Conservation (phyloP, 179 eudicot genomes). For the Silene noctiflora region DNA sequence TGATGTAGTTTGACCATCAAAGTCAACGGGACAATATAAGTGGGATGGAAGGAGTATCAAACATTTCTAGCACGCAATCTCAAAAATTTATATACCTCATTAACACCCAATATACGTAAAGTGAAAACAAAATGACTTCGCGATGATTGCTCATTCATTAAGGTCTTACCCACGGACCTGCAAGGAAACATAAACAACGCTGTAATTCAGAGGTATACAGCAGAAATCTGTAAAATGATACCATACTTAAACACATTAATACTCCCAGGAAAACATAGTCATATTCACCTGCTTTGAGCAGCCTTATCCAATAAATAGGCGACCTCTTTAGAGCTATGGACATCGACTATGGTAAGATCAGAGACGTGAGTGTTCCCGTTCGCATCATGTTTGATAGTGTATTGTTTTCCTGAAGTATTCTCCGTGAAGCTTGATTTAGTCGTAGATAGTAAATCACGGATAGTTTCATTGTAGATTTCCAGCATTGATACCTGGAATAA, state of each 20-base stretch:
- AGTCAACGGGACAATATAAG: not conserved
- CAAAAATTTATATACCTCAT: constrained; percentile 51
- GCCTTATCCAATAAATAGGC: constrained; percentile 81
- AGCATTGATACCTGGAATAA: constrained; percentile 74
- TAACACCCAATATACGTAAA: constrained; percentile 76
- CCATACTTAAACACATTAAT: not conserved
- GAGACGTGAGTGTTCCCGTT: constrained; percentile 87
- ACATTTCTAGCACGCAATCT: not conserved
- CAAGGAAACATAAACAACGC: constrained; percentile 14
- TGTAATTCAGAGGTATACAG: not conserved
- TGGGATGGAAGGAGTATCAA: not conserved
- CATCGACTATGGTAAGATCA: constrained; percentile 81
- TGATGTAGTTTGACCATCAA: not conserved
- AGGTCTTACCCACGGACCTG: constrained; percentile 93
- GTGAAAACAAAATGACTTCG: constrained; percentile 99
- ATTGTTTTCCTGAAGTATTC: constrained; percentile 63
- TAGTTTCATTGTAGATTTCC: constrained; percentile 91
- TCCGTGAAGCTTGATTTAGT: constrained; percentile 48
- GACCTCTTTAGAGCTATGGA: constrained; percentile 77
- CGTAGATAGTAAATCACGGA: constrained; percentile 75
- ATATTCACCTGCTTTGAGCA: constrained; percentile 83
- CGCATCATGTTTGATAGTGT: constrained; percentile 77
- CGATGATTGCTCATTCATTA: constrained; percentile 96
- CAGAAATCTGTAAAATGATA: not conserved
- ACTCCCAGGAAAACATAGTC: not conserved